Base-by-base conservation (phyloP, 345 rosid species). In the Passiflora organensis region DNA sequence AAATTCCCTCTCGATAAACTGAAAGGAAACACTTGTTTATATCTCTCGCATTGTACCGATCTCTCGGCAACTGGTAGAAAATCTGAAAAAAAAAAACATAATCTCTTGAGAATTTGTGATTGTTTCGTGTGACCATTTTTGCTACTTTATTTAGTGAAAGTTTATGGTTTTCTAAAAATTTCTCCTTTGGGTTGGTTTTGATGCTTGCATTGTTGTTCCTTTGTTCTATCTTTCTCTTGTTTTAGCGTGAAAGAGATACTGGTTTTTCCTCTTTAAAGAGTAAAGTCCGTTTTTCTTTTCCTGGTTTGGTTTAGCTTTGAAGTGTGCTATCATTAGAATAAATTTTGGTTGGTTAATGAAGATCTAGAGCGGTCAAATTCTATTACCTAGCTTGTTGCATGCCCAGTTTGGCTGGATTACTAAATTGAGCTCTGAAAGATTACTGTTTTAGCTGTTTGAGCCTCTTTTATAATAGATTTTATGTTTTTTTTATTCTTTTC, bases 131-230 rank as follows among this genome's bases (percentile, higher is more conserved):
- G 20, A 56, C 51, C 36, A 50, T 14, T 52, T n/a, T 18, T 13
- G 14, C 23, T 32, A 38, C 42, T 45, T 19, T 36, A 44, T 51
- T 32, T 8, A 10, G 2, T 51, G 36, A 19, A 22, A 6, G 14
- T 0, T 12, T 46, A 18, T 32, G 37, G 18, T 19, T 6, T 13
- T 28, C 47, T 45, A 11, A 14, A 19, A 59, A 18, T 58, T 12
- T 43, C 28, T 28, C 10, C 19, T 38, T 51, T 58, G 21, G 60
- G 0, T 66, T 1, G 14, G 49, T 48, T 63, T 51, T 38, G n/a
- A 17, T 65, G 64, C 51, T 49, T 76, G 63, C 88, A 77, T 82
- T 75, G 39, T 59, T 43, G 43, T n/a, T 13, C 48, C 16, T 71
- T 48, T 46, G 38, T 62, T 48, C 36, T 12, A 23, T 19, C 55